Evolutionary conservation across 2,329 filamentous ascomycete species (phyloP), one percentile per base, ranked within the genome.

Genomic region (Diaporthe ilicicola): DNA sequence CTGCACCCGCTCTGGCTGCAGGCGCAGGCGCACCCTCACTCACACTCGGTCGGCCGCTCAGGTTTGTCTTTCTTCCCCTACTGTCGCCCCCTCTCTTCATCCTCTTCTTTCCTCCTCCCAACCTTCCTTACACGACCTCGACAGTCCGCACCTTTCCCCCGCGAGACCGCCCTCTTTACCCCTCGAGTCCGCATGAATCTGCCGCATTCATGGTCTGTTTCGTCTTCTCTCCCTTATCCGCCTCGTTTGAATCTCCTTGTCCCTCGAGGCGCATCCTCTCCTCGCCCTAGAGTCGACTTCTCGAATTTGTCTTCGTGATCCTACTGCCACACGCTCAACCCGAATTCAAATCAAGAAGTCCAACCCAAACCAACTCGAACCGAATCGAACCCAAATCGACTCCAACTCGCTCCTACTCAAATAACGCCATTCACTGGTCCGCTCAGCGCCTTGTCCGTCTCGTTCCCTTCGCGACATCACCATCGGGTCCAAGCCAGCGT

Each of bases 251-350:
- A 73, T 71, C 72, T 73, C 76, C 76, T 77, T 76, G 76, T 76
- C 67, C 75, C 74, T 76, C 77, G 75, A 78, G 76, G 75, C 78
- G 76, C 76, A 77, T 76, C 75, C 61, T 72, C 69, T 69, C 71
- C 69, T 70, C 61, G 71, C 73, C 62, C 73, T 72, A 75, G 76
- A 64, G 42, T 74, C 75, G 76, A 73, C 70, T 73, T 68, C 71
- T 73, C 72, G 74, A 76, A 66, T 72, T 70, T 68, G 67, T 59
- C 56, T 61, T 69, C 68, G 66, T 73, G 66, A 72, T 73, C 72
- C 66, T 66, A 72, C 61, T 73, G 67, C 70, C 66, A 73, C 72
- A 66, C 66, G 70, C 67, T 74, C 74, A 74, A 72, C 65, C 54
- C 50, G 64, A 44, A 67, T 55, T 51, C 72, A 69, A 74, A 71